phyloP scores from a whole-genome alignment of 176 grass and related monocot species.

The Alopecurus myosuroides region DNA sequence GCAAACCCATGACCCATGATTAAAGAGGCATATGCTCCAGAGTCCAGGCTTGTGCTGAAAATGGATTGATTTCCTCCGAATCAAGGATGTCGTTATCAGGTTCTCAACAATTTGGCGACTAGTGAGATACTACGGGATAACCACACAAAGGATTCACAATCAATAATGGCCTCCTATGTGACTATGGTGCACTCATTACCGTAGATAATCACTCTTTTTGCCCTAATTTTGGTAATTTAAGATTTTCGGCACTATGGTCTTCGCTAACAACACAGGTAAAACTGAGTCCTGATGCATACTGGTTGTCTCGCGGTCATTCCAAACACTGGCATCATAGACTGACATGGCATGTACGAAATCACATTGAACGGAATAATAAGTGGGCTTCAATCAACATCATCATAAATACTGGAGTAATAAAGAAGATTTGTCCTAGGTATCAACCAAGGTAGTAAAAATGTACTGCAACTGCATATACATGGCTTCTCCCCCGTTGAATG shows the following conservation, averaged over 20 bases:
- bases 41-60: background rate
- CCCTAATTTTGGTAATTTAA: constrained; percentile 2
- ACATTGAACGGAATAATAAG: background rate
- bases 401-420: background rate
- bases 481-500: background rate
- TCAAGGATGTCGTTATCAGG: background rate
- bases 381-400: background rate
- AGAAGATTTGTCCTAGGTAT: background rate
- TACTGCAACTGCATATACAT: background rate
- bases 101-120: background rate
- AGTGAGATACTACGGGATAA: background rate
- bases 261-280: background rate
- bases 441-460: background rate
- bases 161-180: background rate
- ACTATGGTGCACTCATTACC: background rate
- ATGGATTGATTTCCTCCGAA: background rate
- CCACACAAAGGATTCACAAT: background rate
- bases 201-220: background rate
- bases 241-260: background rate
- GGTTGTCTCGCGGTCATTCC: background rate
- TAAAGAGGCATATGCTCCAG: constrained; percentile 7
- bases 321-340: background rate
- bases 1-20: background rate
- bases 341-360: background rate
- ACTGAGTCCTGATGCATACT: background rate